Percentiles rank a stretch among this genome's conserved stretches.
These are phyloP conservation scores for Acanthamoeba culbertsoni DNA, from an alignment of 208 protist genomes.

Conservation along the genomic window DNA sequence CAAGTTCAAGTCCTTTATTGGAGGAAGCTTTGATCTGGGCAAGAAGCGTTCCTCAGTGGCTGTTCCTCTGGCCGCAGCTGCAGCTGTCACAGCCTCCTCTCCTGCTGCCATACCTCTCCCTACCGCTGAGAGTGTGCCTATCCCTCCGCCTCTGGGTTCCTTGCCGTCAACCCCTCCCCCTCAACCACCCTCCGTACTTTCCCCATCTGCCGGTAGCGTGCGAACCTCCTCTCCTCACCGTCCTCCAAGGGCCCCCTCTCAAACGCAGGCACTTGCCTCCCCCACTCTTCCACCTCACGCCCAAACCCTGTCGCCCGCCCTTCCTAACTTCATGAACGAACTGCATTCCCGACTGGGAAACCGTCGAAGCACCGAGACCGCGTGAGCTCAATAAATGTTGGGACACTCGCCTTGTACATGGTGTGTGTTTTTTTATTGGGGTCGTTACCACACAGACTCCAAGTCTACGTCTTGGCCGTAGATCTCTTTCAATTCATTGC, in stretches of 20 bases:
- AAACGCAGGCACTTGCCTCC: neutral
- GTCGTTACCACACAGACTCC: neutral
- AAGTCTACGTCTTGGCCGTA: neutral
- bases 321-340: neutral
- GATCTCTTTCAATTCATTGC: neutral
- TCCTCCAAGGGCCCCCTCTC: neutral
- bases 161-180: too few species aligned
- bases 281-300: neutral
- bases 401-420: neutral
- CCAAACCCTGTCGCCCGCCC: neutral
- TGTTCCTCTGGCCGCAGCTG: too few species aligned
- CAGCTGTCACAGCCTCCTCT: too few species aligned
- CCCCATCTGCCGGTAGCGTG: too few species aligned
- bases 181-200: too few species aligned
- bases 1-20: too few species aligned
- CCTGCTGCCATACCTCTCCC: too few species aligned
- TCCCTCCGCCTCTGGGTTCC: too few species aligned
- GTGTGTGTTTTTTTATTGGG: neutral
- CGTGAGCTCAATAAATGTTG: neutral
- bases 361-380: neutral
- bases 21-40: too few species aligned
- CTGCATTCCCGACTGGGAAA: neutral
- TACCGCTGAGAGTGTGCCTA: too few species aligned
- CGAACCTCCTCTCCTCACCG: neutral
- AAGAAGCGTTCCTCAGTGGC: too few species aligned